Base-by-base conservation (phyloP, 441 rosid genomes). In the Gossypium schwendimanii region DNA sequence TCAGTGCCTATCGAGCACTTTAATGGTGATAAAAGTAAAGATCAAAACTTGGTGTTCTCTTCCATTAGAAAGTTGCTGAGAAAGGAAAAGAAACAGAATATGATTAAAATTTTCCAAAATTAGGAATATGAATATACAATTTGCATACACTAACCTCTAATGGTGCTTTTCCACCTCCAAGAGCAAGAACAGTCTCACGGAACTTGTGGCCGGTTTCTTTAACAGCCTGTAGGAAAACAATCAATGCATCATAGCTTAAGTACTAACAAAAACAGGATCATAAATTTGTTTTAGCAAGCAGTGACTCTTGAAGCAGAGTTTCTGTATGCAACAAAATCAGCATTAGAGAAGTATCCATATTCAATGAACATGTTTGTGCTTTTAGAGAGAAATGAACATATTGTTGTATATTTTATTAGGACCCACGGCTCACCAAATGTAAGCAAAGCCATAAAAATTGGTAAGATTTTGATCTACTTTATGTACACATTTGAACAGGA, bases 141-240 rank as follows among this genome's bases (percentile, higher is more conserved):
- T 72, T 53, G 24, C 10, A 54, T 33, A 6, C 6, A 69, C 83
- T 75, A 70, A 92, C 97, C 90, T 91, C 82, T 28, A 89, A 76
- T 72, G 98, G 97, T 6, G 94, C 85, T 80, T 90, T 94, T 62
- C 97, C 98, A 67, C 98, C 98, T 68, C 98, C 98, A 68, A 92
- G 91, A 44, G 97, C 98, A 63, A 94, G 97, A 71, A 92, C 70
- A 17, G 97, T 92, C 81, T 94, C 87, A 18, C 94, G 79, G 86
- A 94, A 94, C 83, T 78, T 90, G 72, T 59, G 73, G 44, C 97
- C 97, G 2, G 90, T 90, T 78, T 90, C 91, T 81, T 89, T 68
- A 52, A 89, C 92, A 77, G 98, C 97, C 97, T 91, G 91, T 26
- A 33, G 54, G 58, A 73, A 67, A 36, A 58, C 14, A 49, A 49